Percentiles rank a stretch among this genome's conserved stretches.
phyloP scores from a whole-genome alignment of 208 protist species.

The Leishmania martiniquensis region DNA sequence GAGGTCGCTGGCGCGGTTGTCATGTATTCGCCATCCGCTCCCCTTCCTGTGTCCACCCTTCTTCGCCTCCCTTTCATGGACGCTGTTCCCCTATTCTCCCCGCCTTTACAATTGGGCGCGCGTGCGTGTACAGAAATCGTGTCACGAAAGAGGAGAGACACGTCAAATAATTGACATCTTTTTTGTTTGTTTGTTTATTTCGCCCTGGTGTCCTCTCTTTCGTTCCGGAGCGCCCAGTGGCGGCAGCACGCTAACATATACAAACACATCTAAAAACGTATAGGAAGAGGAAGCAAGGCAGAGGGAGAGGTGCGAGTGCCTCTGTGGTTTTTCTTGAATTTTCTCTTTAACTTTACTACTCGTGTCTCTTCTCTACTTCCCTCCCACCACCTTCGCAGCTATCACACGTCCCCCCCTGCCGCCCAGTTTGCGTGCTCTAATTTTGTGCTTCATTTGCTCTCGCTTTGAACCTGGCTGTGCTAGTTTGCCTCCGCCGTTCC shows the following conservation, averaged over 20 bases:
- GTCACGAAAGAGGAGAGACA: background rate
- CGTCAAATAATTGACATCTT: background rate
- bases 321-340: background rate
- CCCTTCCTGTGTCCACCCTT: background rate
- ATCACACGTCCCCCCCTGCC: background rate
- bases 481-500: background rate
- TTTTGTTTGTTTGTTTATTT: background rate
- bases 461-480: background rate
- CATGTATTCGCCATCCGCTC: background rate
- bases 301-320: background rate
- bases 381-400: background rate
- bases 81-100: background rate
- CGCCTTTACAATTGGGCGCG: background rate
- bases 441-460: background rate
- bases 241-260: background rate
- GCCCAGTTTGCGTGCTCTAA: background rate
- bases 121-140: background rate
- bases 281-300: background rate
- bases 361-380: constrained; percentile 1
- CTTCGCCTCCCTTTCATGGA: background rate
- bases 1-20: background rate
- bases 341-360: background rate
- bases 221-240: no score
- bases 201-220: background rate
- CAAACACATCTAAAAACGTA: background rate